Evolutionary conservation across 1,284 basidiomycete species (phyloP), one percentile per base, ranked within the genome.

Genomic region (Porodaedalea pini): DNA sequence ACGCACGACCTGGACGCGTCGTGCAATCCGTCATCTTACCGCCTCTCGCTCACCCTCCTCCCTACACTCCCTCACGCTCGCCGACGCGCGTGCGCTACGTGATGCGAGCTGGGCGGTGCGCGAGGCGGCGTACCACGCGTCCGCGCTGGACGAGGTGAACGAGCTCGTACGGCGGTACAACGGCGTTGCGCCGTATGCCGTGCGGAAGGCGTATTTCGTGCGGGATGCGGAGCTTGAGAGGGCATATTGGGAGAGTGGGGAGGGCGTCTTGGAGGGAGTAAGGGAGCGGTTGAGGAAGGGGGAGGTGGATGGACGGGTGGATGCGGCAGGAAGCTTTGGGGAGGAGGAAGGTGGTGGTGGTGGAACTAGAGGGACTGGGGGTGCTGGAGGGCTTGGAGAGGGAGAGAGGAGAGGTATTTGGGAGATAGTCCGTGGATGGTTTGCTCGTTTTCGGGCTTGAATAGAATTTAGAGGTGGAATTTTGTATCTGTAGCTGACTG

Each of bases 81-180:
- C 66, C 5, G 72, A 79, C 17, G 72, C 82, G 19, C 69, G 70
- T 21, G 65, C 71, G 0, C 75, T 86, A 58, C 80, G 85, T 2
- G 92, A 96, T 68, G 62, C 68, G 1, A 83, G 82, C 48, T 96
- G 93, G 93, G 83, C 89, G 64, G 70, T 70, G 8, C 78, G 82
- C 48, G 91, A 96, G 67, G 66, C 70, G 21, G 73, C 76, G 27
- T 94, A 91, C 66, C 91, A 94, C 67, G 78, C 85, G 34, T 75
- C 79, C 2, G 86, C 85, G 17, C 66, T 94, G 39, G 77, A 75
- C 25, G 83, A 91, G 63, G 71, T 94, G 31, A 94, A 94, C 70
- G 75, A 80, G 8, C 73, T 88, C 5, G 84, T 92, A 32, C 75
- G 88, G 52, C 83, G 86, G 70, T 90, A 92, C 71, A 94, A 94